Conservation (phyloP, 2,329 filamentous ascomycete genomes). For the Tricladium varicosporioides region DNA sequence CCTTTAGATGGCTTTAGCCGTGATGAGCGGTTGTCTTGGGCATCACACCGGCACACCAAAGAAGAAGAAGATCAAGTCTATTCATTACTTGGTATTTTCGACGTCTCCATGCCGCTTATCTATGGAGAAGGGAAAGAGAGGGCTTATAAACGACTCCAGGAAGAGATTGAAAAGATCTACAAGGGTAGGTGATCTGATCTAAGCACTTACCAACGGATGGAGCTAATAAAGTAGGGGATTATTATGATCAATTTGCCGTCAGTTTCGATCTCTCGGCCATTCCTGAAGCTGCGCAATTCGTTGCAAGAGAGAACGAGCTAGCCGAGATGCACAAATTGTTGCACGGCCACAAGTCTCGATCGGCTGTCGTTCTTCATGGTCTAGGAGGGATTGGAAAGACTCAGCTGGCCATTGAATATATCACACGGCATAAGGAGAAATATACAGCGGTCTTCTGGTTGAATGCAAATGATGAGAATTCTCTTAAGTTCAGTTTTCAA, state of each 20-base stretch:
- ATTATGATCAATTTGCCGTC: slow-evolving; percentile 14
- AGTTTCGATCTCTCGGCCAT: slow-evolving; percentile 15
- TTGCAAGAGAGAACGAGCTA: slow-evolving; percentile 25
- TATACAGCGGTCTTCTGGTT: slow-evolving; percentile 44
- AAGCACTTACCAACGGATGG: too few species aligned
- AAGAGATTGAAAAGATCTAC: slow-evolving; percentile 13
- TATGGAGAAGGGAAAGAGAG: too few species aligned
- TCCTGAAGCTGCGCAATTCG: slow-evolving; percentile 19
- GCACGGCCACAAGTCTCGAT: slow-evolving; percentile 11
- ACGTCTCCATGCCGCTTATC: too few species aligned
- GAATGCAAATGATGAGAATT: slow-evolving; percentile 38
- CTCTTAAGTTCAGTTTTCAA: slow-evolving; percentile 37
- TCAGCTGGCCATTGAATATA: slow-evolving; percentile 38
- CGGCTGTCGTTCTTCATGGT: slow-evolving; percentile 37
- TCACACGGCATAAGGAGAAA: slow-evolving; percentile 32
- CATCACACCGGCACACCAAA: slow-evolving; percentile 35
- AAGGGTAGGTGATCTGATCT: slow-evolving; percentile 6
- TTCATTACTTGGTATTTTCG: slow-evolving; percentile 43
- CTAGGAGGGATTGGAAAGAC: too few species aligned
- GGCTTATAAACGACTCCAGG: slow-evolving; percentile 4
- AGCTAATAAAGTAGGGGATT: slow-evolving; percentile 5
- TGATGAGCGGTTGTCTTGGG: slow-evolving; percentile 43
- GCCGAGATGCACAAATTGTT: slow-evolving; percentile 22
- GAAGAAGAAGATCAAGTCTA: slow-evolving; percentile 42
- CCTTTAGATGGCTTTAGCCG: slow-evolving; percentile 35